Base-by-base conservation (phyloP, 768 basidiomycete genomes). In the Mycena leptocephala region DNA sequence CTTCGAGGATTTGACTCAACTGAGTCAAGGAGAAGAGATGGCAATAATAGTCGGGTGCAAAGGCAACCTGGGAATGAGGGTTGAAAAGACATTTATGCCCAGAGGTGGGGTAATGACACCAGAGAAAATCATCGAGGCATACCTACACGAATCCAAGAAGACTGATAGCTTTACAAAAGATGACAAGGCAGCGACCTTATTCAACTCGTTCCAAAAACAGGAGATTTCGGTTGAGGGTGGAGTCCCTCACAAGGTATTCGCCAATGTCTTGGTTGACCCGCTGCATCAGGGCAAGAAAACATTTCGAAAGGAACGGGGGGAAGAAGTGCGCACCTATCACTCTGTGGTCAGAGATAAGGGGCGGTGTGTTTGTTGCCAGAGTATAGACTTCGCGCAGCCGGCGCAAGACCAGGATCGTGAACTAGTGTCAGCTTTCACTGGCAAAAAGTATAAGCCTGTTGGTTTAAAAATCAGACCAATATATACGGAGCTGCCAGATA, bases 381-480 rank as follows among this genome's bases (percentile, higher is more conserved):
- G 32, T 0, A 41, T 69, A 2, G 74, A 69, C 24, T 75, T 75
- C 24, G 33, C 37, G 2, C 35, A 41, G 24, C 67, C 58, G 33
- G 33, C 1, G 5, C 5, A 28, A 22, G 43, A 22, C 7, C 1
- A 16, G 7, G 51, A 33, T 7, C n/a, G 32, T 7, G 56, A 39
- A 39, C 22, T 39, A 11, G 33, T 66, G 2, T 70, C 61, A 16
- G 75, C 72, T 0, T 76, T 64, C 39, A 70, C 69, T 7, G 69
- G 62, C 35, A 76, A 76, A 39, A 77, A 77, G 35, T 83, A 84
- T 58, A 83, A 82, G 62, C 75, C 74, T 2, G 81, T 83, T 0
- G 69, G 71, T 0, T 69, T 76, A 3, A 64, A 53, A 9, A 77
- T 82, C 2, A 78, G 79, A 18, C 83, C 81, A 5, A 77, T 84